Percentiles rank a stretch among this genome's conserved stretches.
Conservation (phyloP, 352 stramenopile species). For the Blastocystis sp. region DNA sequence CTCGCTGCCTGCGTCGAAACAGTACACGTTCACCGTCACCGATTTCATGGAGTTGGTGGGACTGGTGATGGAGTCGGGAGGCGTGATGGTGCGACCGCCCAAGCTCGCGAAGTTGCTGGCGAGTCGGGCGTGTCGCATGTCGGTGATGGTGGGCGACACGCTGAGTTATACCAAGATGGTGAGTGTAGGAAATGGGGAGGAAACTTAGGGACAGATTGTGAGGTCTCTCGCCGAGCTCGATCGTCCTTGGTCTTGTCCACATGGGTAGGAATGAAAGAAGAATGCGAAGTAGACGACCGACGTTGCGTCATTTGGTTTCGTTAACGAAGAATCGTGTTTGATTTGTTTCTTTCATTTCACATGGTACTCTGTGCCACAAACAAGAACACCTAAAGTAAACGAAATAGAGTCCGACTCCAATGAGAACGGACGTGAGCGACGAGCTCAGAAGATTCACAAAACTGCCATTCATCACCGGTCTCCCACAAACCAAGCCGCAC, state of each 20-base stretch:
- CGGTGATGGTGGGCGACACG: slow-evolving; percentile 69
- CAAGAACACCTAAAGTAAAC: not conserved
- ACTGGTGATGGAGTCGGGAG: slow-evolving; percentile 65
- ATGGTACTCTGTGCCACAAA: not conserved
- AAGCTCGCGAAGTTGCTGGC: slow-evolving; percentile 70
- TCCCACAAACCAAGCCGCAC: slow-evolving; percentile 12
- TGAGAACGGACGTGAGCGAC: not conserved
- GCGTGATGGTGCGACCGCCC: slow-evolving; percentile 64
- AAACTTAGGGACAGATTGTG: slow-evolving; percentile 64
- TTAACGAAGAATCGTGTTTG: not conserved
- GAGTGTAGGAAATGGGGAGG: slow-evolving; percentile 60
- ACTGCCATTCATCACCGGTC: not conserved
- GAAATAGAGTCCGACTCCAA: not conserved
- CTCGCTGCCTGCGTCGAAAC: slow-evolving; percentile 69
- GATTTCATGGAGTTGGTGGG: slow-evolving; percentile 69
- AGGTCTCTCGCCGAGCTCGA: slow-evolving; percentile 66
- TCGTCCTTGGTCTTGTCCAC: slow-evolving; percentile 71
- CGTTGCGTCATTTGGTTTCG: slow-evolving; percentile 65
- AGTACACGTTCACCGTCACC: slow-evolving; percentile 69
- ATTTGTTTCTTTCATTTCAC: not conserved
- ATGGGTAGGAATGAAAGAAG: slow-evolving; percentile 63
- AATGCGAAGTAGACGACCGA: slow-evolving; percentile 61
- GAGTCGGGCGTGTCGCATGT: slow-evolving; percentile 68
- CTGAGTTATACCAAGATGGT: slow-evolving; percentile 71
- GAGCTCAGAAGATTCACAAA: slow-evolving; percentile 27